Base-by-base conservation (phyloP, 164 flowering plant genomes). In the Buxus sempervirens region DNA sequence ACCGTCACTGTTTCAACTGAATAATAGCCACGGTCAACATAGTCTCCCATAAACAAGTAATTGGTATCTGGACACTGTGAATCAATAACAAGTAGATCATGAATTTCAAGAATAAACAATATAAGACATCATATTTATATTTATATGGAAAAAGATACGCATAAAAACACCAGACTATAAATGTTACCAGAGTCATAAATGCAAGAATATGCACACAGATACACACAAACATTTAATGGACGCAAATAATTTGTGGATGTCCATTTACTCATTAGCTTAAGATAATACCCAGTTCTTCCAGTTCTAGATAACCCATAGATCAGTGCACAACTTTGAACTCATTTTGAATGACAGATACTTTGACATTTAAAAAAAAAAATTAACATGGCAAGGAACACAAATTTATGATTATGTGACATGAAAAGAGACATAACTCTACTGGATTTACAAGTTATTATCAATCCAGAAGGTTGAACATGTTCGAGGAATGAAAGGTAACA, bases 1-100 rank as follows among this genome's bases (percentile, higher is more conserved):
- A 93, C 98, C 60, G 94, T 87, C 21, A 89, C 96, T 71, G 98
- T 90, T 80, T 89, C 98, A 76, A 93, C 96, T 60, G 98, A 93
- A 75, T 90, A 91, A 70, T 89, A 91, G 10, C 98, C 98, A 74
- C 98, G 97, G 55, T 93, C 98, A 51, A 91, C 98, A 80, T 93
- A 93, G 73, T 93, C 98, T 74, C 98, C 98, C 98, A 93, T 93
- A 77, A 93, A 93, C 68, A 93, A 79, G 78, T 91, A 93, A 78
- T 93, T 93, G 64, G 96, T 91, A 77, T 93, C 97, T 70, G 98
- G 98, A 77, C 98, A 93, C 98, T 93, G 78, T 65, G 62, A 68
- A 49, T 9, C 65, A 68, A 54, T 36, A 48, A 66, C 10, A 71
- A 54, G 53, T 49, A 56, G 0, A 66, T 69, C 61, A 61, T 63